These are phyloP conservation scores for Epichloe glyceriae DNA, from an alignment of 2,329 filamentous ascomycete species.

Conservation along the genomic window DNA sequence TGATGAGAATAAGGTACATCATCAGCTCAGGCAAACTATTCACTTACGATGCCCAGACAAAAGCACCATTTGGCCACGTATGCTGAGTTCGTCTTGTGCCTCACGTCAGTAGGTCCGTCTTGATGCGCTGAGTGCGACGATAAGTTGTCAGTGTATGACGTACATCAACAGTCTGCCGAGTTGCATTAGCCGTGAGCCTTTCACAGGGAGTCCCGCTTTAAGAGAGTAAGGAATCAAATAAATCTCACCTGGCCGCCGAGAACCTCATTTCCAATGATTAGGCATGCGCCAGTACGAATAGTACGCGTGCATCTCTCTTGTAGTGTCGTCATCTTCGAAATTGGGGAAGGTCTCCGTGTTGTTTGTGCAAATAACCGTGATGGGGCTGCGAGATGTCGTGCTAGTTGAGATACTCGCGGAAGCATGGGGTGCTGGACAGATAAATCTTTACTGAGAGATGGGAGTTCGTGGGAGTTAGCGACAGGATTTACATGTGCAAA, in stretches of 20 bases:
- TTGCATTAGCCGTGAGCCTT: background rate
- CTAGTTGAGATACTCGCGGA: no score
- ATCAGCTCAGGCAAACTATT: background rate
- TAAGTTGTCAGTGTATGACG: slow-evolving; percentile 10
- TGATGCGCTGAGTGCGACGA: background rate
- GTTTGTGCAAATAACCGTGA: no score
- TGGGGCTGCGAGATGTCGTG: no score
- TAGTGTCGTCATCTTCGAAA: no score
- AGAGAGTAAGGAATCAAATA: background rate
- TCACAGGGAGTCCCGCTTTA: background rate
- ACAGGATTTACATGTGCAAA: no score
- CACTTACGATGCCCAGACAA: slow-evolving; percentile 41
- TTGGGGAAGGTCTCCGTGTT: no score
- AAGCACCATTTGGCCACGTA: slow-evolving; percentile 55
- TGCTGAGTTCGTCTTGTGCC: slow-evolving; percentile 47
- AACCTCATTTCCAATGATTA: background rate
- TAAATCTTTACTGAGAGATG: no score
- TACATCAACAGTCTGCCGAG: slow-evolving; percentile 25
- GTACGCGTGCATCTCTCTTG: no score
- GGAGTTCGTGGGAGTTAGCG: no score
- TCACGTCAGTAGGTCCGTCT: background rate
- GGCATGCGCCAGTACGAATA: no score
- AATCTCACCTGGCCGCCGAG: background rate
- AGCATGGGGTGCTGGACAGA: no score
- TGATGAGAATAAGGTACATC: background rate